phyloP scores from a whole-genome alignment of 140 eudicot species.

The Anethum foeniculum region DNA sequence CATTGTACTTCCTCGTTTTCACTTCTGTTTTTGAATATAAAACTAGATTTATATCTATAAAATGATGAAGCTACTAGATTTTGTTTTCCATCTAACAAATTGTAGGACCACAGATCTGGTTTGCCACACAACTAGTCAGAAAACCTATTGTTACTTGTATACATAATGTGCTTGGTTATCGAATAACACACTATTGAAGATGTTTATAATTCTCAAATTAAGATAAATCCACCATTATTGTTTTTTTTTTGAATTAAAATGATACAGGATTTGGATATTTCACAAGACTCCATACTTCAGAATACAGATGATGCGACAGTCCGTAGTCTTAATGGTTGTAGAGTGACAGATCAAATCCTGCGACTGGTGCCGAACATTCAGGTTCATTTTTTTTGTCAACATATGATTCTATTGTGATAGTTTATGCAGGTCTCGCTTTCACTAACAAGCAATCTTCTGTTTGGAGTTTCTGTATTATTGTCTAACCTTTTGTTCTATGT shows the following conservation, averaged over 20 bases:
- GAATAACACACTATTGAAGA: neutral
- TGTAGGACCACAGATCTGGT: neutral
- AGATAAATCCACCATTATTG: neutral
- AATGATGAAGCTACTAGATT: neutral
- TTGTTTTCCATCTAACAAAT: neutral
- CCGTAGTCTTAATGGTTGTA: conserved; percentile 94
- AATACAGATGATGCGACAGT: conserved; percentile 86
- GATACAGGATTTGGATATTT: conserved; percentile 82
- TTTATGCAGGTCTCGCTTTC: neutral
- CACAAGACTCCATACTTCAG: conserved; percentile 87
- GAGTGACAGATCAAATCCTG: conserved; percentile 89
- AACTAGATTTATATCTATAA: neutral
- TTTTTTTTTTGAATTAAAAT: neutral
- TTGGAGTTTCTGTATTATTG: neutral
- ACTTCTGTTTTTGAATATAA: neutral
- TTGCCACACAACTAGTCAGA: neutral
- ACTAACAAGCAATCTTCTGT: neutral
- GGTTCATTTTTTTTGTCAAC: conserved; percentile 29
- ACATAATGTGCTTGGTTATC: neutral
- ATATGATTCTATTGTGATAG: neutral
- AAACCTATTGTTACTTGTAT: neutral
- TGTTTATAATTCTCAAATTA: neutral
- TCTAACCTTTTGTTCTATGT: neutral
- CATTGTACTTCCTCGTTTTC: neutral
- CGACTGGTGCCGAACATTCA: conserved; percentile 91